Evolutionary conservation across 768 basidiomycete genomes (phyloP).

Genomic region (Coprinopsis marcescibilis): DNA sequence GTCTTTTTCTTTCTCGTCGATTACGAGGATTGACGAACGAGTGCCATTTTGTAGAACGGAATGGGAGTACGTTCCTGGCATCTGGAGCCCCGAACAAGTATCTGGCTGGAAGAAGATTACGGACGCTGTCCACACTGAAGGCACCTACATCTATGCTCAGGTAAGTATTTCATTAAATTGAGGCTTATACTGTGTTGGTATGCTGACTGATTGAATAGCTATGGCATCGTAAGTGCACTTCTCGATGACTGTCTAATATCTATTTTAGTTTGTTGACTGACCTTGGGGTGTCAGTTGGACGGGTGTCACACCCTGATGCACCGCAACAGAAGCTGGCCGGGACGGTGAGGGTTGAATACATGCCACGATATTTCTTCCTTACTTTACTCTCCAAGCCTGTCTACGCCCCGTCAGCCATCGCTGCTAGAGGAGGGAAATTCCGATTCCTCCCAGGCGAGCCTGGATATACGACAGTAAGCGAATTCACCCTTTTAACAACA

Average conservation of each 20-base stretch:
- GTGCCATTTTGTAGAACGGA: constrained; percentile 32
- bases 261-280: constrained; percentile 2
- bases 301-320: constrained; percentile 30
- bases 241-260: neutral
- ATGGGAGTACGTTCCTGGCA: constrained; percentile 33
- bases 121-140: constrained; percentile 34
- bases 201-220: constrained; percentile 14
- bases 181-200: neutral
- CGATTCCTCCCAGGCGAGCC: constrained; percentile 31
- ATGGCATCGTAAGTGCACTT: constrained; percentile 30
- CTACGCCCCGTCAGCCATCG: constrained; percentile 38
- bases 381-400: constrained; percentile 23
- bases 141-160: constrained; percentile 32
- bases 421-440: constrained; percentile 37
- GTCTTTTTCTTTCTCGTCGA: neutral
- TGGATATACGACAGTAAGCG: constrained; percentile 33
- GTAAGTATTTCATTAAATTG: neutral
- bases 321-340: constrained; percentile 33
- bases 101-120: constrained; percentile 32
- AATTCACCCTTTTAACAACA: neutral
- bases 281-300: constrained; percentile 23
- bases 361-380: neutral
- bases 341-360: constrained; percentile 3
- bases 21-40: neutral
- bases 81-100: constrained; percentile 32